Evolutionary conservation across 495 filamentous ascomycete genomes (phyloP).

Genomic region (Aspergillus olivimuriae): DNA sequence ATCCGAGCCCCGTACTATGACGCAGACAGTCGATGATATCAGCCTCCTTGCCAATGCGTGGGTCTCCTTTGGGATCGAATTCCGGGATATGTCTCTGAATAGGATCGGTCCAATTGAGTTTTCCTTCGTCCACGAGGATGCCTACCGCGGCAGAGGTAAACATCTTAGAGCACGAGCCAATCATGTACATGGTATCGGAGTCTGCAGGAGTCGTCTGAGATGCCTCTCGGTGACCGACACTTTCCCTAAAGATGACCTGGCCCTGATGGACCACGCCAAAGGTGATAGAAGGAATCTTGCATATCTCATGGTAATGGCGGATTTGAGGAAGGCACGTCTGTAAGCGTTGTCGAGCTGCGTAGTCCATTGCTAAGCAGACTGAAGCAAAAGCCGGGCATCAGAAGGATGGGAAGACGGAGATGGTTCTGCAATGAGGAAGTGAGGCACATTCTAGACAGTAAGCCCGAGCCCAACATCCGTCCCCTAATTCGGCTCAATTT

Average conservation of each 20-base stretch:
- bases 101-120: slow-evolving; percentile 15
- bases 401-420: not conserved
- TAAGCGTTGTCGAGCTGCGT: not conserved
- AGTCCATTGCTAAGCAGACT: not conserved
- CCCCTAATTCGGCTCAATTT: no score
- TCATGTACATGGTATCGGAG: slow-evolving; percentile 27
- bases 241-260: slow-evolving; percentile 12
- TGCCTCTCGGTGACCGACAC: slow-evolving; percentile 19
- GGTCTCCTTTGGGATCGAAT: slow-evolving; percentile 15
- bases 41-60: slow-evolving; percentile 19
- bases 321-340: slow-evolving; percentile 2
- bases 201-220: slow-evolving; percentile 5
- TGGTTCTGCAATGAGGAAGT: not conserved
- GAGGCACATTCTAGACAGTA: no score
- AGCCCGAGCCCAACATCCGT: no score
- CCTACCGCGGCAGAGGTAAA: slow-evolving; percentile 27
- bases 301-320: slow-evolving; percentile 10
- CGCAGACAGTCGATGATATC: slow-evolving; percentile 42
- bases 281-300: slow-evolving; percentile 14
- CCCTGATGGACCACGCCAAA: slow-evolving; percentile 19
- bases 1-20: slow-evolving; percentile 40
- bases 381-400: not conserved
- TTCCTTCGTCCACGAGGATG: slow-evolving; percentile 25
- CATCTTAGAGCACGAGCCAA: slow-evolving; percentile 33
- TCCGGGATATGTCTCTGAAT: slow-evolving; percentile 17